phyloP scores from a whole-genome alignment of 371 early-diverging fungal species.

The Thermomucor indicae-seudaticae region DNA sequence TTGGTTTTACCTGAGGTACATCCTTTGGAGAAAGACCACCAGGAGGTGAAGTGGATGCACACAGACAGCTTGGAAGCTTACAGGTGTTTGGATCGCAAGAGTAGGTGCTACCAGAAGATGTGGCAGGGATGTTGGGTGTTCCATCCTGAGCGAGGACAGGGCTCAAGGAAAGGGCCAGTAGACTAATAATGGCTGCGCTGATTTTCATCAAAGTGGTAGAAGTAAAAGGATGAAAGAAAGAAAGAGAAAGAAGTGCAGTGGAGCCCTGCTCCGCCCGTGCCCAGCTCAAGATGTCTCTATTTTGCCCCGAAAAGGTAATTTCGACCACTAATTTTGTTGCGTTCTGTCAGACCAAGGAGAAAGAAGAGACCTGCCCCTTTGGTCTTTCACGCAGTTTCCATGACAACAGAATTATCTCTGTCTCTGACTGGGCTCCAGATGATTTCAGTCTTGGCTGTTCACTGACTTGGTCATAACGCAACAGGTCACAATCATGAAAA shows the following conservation, averaged over 20 bases:
- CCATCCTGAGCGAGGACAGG: slow-evolving; percentile 29
- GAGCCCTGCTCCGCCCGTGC: too few species aligned
- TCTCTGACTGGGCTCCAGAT: too few species aligned
- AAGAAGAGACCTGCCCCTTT: too few species aligned
- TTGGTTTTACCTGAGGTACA: slow-evolving; percentile 52
- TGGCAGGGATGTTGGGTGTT: slow-evolving; percentile 19
- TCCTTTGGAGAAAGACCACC: slow-evolving; percentile 48
- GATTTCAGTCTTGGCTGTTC: too few species aligned
- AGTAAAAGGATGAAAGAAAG: slow-evolving; percentile 3
- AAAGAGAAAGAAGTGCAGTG: neutral
- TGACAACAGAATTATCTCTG: too few species aligned
- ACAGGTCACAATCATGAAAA: too few species aligned
- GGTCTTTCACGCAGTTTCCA: too few species aligned
- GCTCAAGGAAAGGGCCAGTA: slow-evolving; percentile 14
- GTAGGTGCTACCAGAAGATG: slow-evolving; percentile 17
- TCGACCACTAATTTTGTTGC: too few species aligned
- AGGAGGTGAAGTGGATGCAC: slow-evolving; percentile 62
- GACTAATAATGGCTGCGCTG: slow-evolving; percentile 22
- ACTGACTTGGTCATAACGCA: too few species aligned
- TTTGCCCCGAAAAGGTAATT: too few species aligned
- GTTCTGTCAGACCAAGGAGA: too few species aligned
- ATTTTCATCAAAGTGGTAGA: slow-evolving; percentile 25
- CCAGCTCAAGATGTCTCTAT: too few species aligned
- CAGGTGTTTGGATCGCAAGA: slow-evolving; percentile 63
- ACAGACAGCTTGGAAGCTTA: slow-evolving; percentile 62